Percentiles rank a stretch among this genome's conserved stretches.
Evolutionary conservation across 176 grass and related monocot genomes (phyloP).

Genomic region (Olyra latifolia): DNA sequence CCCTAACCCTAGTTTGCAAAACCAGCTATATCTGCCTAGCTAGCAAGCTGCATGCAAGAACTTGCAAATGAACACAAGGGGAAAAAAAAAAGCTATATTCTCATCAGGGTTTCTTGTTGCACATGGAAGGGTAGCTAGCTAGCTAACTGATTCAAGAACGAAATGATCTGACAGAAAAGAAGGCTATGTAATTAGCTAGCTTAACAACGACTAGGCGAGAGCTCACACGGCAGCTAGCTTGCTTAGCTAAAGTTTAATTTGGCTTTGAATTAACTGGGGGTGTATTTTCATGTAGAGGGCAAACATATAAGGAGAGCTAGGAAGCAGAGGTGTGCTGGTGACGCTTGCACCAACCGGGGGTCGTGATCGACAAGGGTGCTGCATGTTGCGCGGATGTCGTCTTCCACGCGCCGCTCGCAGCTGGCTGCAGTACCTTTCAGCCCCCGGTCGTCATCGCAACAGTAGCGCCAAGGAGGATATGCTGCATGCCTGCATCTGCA

Average conservation of each 20-base stretch:
- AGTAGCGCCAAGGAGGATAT: constrained; percentile 31
- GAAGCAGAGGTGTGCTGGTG: constrained; percentile 34
- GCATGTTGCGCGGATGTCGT: constrained; percentile 16
- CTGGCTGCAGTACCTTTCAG: constrained; percentile 36
- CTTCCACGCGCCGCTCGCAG: constrained; percentile 18
- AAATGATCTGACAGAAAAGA: constrained; percentile 9
- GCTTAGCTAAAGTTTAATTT: not conserved
- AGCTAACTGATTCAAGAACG: constrained; percentile 18
- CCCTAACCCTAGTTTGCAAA: constrained; percentile 34
- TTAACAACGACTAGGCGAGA: not conserved
- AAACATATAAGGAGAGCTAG: constrained; percentile 35
- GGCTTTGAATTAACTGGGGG: constrained; percentile 3
- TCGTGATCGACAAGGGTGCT: constrained; percentile 54
- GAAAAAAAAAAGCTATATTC: not conserved
- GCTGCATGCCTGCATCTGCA: constrained; percentile 4
- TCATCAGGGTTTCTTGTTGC: constrained; percentile 19
- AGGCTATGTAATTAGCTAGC: not conserved
- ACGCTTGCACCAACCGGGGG: constrained; percentile 73
- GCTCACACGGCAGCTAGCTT: not conserved
- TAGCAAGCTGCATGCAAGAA: not conserved
- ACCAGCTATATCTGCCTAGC: not conserved
- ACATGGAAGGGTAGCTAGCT: not conserved
- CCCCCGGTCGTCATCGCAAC: constrained; percentile 11
- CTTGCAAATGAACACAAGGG: not conserved
- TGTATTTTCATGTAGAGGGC: constrained; percentile 42